Conservation (phyloP, 768 basidiomycete species). For the Amanita brunnescens region DNA sequence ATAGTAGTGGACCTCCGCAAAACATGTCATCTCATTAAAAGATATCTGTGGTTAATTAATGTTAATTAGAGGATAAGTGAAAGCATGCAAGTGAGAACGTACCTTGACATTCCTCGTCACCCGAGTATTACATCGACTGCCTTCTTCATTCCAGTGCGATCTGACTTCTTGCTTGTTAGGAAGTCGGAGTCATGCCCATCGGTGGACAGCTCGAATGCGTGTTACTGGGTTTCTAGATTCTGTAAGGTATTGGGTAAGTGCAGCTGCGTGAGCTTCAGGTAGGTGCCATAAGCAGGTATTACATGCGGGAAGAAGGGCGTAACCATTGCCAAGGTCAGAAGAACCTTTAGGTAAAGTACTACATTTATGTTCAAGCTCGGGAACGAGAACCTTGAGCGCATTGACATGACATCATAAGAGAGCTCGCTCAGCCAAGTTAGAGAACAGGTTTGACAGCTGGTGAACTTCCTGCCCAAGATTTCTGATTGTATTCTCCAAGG, state of each 20-base stretch:
- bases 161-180: slow-evolving; percentile 14
- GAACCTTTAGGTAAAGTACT: background rate
- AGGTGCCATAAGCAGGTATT: too few relatives aligned
- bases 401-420: slow-evolving; percentile 12
- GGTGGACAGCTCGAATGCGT: too few relatives aligned
- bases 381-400: slow-evolving; percentile 10
- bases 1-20: background rate
- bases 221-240: too few relatives aligned
- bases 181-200: slow-evolving; percentile 12
- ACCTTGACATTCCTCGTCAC: slow-evolving; percentile 9
- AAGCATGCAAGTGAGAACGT: background rate
- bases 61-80: background rate
- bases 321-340: background rate
- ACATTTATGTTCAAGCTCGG: slow-evolving; percentile 7
- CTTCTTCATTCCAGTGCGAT: slow-evolving; percentile 14
- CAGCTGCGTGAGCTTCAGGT: too few relatives aligned
- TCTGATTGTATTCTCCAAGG: slow-evolving; percentile 14
- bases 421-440: slow-evolving; percentile 18
- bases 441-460: slow-evolving; percentile 15
- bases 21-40: too few relatives aligned
- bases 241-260: too few relatives aligned
- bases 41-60: too few relatives aligned
- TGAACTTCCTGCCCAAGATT: slow-evolving; percentile 16
- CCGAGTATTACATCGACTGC: background rate
- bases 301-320: too few relatives aligned